phyloP scores from a whole-genome alignment of 345 rosid genomes.

The Leavenworthia alabamica region DNA sequence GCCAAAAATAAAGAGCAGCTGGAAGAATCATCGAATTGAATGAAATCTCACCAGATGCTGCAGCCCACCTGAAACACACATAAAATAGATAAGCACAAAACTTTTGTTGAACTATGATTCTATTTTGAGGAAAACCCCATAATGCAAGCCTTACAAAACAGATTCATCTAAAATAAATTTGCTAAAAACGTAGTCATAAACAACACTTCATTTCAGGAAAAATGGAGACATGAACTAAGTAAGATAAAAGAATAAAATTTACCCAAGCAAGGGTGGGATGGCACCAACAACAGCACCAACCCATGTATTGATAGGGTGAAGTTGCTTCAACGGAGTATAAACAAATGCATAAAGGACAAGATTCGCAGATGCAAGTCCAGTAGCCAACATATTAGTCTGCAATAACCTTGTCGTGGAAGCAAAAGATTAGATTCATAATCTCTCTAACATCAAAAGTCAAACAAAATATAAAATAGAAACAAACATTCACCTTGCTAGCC shows the following conservation, averaged over 20 bases:
- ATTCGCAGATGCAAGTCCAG: slow-evolving; percentile 81
- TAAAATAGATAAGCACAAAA: slow-evolving; percentile 11
- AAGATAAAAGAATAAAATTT: slow-evolving; percentile 8
- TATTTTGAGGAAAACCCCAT: background rate
- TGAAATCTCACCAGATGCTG: slow-evolving; percentile 73
- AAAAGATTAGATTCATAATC: slow-evolving; percentile 31
- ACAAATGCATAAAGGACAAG: slow-evolving; percentile 69
- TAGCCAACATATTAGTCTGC: slow-evolving; percentile 93
- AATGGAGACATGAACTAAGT: slow-evolving; percentile 3
- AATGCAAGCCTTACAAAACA: background rate
- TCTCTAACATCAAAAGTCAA: background rate
- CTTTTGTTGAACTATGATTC: background rate
- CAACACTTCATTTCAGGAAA: background rate
- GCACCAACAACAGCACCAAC: slow-evolving; percentile 99
- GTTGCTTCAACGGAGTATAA: slow-evolving; percentile 87
- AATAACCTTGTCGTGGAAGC: slow-evolving; percentile 55
- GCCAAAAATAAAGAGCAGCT: slow-evolving; percentile 96
- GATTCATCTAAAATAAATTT: background rate
- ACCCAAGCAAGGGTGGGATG: slow-evolving; percentile 97
- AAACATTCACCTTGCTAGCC: slow-evolving; percentile 62
- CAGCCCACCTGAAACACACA: slow-evolving; percentile 67
- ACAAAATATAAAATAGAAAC: background rate
- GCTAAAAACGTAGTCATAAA: background rate
- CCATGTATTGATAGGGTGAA: slow-evolving; percentile 96
- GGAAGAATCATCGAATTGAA: slow-evolving; percentile 74